A percentile compares a stretch with the other conserved stretches of the same genome.
These are phyloP conservation scores for Raffaelea ambrosiae DNA, from an alignment of 2,329 filamentous ascomycete genomes.

Conservation along the genomic window DNA sequence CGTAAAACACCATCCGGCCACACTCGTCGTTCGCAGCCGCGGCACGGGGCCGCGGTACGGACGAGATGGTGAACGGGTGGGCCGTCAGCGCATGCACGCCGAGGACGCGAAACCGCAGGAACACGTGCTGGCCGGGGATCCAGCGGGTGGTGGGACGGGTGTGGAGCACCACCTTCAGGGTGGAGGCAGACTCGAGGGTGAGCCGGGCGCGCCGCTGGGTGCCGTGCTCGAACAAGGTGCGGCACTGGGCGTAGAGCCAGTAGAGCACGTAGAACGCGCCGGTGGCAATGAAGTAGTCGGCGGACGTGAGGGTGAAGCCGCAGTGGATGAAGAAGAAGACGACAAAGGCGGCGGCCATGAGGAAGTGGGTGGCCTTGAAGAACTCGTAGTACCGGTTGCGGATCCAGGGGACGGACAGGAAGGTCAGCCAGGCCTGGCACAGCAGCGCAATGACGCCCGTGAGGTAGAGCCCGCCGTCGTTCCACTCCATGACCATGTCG, in stretches of 20 bases:
- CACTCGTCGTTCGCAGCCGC: conserved; percentile 11
- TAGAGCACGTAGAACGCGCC: conserved; percentile 41
- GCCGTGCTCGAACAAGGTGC: conserved; percentile 42
- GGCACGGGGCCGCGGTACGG: conserved; percentile 9
- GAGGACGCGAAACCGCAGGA: conserved; percentile 9
- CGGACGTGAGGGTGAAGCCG: conserved; percentile 43
- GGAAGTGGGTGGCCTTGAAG: conserved; percentile 49
- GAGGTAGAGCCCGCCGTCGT: conserved; percentile 39
- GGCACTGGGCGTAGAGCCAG: conserved; percentile 34
- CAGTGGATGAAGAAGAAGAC: conserved; percentile 55
- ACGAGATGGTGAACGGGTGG: conserved; percentile 13
- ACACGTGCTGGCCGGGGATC: conserved; percentile 43
- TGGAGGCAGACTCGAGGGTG: conserved; percentile 26
- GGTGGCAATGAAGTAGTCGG: conserved; percentile 54
- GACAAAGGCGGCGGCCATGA: conserved; percentile 44
- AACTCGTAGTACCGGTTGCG: conserved; percentile 47
- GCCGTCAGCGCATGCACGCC: conserved; percentile 9
- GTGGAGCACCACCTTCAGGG: conserved; percentile 25
- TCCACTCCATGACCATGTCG: conserved; percentile 37
- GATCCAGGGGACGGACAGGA: conserved; percentile 41
- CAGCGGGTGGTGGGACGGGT: conserved; percentile 36
- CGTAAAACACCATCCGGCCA: conserved; percentile 39
- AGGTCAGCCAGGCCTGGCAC: conserved; percentile 44
- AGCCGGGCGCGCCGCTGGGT: conserved; percentile 34
- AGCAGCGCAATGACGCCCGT: conserved; percentile 47